Evolutionary conservation across 2,329 filamentous ascomycete species (phyloP).

Genomic region (Zalaria sp.): DNA sequence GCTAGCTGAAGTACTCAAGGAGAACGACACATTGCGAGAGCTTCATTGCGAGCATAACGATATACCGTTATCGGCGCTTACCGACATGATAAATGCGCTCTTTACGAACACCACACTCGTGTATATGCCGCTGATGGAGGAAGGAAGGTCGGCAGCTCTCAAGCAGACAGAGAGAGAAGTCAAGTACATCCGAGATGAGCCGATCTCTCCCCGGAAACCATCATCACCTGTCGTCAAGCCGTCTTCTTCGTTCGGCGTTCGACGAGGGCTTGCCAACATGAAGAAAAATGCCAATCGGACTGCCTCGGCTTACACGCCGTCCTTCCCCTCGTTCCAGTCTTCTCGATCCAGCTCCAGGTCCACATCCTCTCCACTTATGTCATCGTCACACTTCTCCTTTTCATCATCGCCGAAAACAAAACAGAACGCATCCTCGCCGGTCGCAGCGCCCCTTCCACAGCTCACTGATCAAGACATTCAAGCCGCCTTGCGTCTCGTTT

Average conservation of each 20-base stretch:
- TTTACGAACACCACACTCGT: conserved; percentile 49
- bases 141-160: conserved; percentile 47
- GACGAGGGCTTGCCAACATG: conserved; percentile 16
- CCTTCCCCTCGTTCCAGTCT: conserved; percentile 10
- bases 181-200: conserved; percentile 34
- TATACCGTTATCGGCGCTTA: conserved; percentile 56
- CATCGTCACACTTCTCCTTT: conserved; percentile 7
- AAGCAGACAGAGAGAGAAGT: conserved; percentile 44
- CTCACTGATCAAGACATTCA: conserved; percentile 36
- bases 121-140: conserved; percentile 48
- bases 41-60: conserved; percentile 60
- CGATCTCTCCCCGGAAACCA: conserved; percentile 6
- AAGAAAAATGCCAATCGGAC: conserved; percentile 15
- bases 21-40: conserved; percentile 47
- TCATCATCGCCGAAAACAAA: conserved; percentile 7
- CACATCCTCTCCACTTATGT: conserved; percentile 11
- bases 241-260: conserved; percentile 11
- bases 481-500: conserved; percentile 31
- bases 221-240: conserved; percentile 9
- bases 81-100: conserved; percentile 54
- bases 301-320: conserved; percentile 15
- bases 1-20: conserved; percentile 52
- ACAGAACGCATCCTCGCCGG: conserved; percentile 9
- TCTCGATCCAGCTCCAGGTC: neutral
- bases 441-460: conserved; percentile 9